Conservation (phyloP, 768 basidiomycete genomes). For the Aureoboletus auriporus region DNA sequence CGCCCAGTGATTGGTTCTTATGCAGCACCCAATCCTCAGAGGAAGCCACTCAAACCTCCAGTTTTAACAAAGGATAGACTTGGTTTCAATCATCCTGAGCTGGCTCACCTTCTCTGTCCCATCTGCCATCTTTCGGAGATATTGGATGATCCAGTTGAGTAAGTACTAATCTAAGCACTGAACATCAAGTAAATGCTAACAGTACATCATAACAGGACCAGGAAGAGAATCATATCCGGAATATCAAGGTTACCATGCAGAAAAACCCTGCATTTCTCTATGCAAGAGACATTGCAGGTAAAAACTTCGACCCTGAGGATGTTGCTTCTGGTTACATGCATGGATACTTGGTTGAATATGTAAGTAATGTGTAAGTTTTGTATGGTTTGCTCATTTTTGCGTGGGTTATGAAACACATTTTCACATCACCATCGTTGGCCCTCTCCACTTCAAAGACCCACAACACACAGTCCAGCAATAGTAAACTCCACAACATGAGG, state of each 20-base stretch:
- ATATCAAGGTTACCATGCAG: neutral
- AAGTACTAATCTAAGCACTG: neutral
- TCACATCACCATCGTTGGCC: no score
- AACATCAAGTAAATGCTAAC: neutral
- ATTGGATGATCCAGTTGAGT: neutral
- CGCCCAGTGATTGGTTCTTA: neutral
- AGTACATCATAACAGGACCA: neutral
- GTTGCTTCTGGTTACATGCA: no score
- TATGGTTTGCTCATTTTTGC: no score
- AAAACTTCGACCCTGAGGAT: neutral
- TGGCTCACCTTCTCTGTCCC: neutral
- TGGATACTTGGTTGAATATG: no score
- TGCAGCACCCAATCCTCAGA: neutral
- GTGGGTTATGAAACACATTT: no score
- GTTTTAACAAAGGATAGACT: neutral
- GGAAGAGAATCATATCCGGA: neutral
- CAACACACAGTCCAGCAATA: no score
- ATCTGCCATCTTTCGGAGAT: neutral
- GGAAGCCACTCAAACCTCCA: neutral
- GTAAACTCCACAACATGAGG: no score
- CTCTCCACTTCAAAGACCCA: no score
- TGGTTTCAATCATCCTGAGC: neutral
- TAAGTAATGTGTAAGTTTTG: no score
- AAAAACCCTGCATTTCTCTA: neutral
- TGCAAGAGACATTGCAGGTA: neutral